phyloP scores from a whole-genome alignment of 257 asterid genomes.

The Avicennia marina region DNA sequence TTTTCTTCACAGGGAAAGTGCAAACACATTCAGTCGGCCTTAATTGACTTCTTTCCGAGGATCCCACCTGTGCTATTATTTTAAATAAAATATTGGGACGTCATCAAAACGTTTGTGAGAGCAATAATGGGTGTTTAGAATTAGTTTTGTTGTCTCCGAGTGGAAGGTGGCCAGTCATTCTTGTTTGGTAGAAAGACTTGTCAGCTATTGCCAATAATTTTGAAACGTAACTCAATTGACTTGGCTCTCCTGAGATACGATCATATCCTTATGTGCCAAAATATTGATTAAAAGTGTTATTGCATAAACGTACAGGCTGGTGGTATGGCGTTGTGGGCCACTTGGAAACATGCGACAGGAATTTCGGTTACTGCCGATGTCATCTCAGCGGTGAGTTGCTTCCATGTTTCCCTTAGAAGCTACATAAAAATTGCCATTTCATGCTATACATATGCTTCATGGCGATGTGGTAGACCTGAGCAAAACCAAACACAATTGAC shows the following conservation, averaged over 20 bases:
- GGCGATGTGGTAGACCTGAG: too few relatives aligned
- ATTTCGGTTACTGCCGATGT: constrained; percentile 60
- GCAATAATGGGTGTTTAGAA: too few relatives aligned
- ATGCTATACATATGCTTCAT: too few relatives aligned
- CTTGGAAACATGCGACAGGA: constrained; percentile 79
- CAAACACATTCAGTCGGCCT: too few relatives aligned
- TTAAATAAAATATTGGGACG: too few relatives aligned
- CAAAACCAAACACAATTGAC: too few relatives aligned
- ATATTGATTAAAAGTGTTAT: neutral
- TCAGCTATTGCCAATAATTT: neutral
- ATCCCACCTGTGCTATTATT: neutral
- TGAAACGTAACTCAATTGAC: neutral
- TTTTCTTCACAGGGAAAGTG: too few relatives aligned
- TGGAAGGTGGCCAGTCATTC: neutral
- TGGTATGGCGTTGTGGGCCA: constrained; percentile 97
- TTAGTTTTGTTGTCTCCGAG: too few relatives aligned
- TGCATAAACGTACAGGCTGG: constrained; percentile 56
- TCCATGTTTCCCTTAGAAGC: neutral
- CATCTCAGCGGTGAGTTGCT: constrained; percentile 67
- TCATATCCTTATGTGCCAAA: constrained; percentile 5
- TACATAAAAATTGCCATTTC: too few relatives aligned
- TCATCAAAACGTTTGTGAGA: too few relatives aligned
- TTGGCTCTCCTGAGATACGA: constrained; percentile 23
- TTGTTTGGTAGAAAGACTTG: neutral
- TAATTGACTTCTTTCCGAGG: neutral